phyloP scores from a whole-genome alignment of 345 rosid genomes.

The Pugionium dolabratum region DNA sequence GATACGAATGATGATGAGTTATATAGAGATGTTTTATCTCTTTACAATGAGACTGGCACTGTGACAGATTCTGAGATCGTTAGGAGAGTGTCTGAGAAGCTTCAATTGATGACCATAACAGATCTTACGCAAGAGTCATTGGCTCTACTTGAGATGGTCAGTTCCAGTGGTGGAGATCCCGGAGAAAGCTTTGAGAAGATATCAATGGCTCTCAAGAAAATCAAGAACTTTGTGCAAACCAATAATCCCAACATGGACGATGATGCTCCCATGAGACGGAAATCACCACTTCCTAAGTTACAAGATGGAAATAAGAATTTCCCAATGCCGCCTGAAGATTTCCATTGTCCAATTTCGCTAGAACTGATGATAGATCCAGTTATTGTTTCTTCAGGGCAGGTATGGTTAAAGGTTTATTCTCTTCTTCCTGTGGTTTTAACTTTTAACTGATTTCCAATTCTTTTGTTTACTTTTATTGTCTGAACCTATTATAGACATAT shows the following conservation, averaged over 20 bases:
- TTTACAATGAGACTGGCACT: constrained; percentile 31
- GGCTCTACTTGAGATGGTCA: constrained; percentile 86
- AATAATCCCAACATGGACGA: constrained; percentile 58
- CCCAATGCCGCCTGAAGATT: constrained; percentile 75
- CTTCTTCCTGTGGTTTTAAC: neutral
- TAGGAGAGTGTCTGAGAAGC: constrained; percentile 64
- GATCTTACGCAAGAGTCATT: constrained; percentile 86
- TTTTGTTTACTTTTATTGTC: constrained; percentile 5
- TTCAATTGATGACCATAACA: constrained; percentile 63
- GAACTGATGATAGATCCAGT: constrained; percentile 93
- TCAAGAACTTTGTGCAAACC: constrained; percentile 83
- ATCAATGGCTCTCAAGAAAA: constrained; percentile 70
- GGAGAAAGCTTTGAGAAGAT: constrained; percentile 77
- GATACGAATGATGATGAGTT: constrained; percentile 61
- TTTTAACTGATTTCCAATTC: neutral
- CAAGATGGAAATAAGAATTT: constrained; percentile 48
- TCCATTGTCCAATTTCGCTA: constrained; percentile 86
- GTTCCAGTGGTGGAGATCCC: constrained; percentile 68
- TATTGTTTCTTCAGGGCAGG: constrained; percentile 97
- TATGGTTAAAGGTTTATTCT: constrained; percentile 14
- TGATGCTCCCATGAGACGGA: constrained; percentile 43
- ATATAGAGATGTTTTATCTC: constrained; percentile 54
- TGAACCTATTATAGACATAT: constrained; percentile 32
- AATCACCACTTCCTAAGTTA: constrained; percentile 43
- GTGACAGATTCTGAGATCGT: constrained; percentile 53